phyloP scores from a whole-genome alignment of 495 filamentous ascomycete species.

The Lepidopterella palustris region DNA sequence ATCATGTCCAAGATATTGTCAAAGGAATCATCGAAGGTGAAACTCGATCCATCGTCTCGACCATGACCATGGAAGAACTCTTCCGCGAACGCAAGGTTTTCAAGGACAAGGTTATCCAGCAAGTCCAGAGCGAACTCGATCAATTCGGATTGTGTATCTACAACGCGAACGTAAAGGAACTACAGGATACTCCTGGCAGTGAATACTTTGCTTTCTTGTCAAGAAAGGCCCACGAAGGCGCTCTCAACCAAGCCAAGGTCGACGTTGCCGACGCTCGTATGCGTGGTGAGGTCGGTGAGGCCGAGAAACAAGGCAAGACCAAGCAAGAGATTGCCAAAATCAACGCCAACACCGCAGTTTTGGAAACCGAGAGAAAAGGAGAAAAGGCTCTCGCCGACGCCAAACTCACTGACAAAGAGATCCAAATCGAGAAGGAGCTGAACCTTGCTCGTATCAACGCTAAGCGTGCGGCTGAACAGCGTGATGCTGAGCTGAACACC shows the following conservation, averaged over 20 bases:
- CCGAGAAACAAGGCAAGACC: conserved; percentile 66
- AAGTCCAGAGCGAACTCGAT: conserved; percentile 67
- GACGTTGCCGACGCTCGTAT: conserved; percentile 76
- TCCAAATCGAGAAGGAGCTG: conserved; percentile 62
- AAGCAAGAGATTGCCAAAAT: conserved; percentile 79
- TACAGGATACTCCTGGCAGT: conserved; percentile 68
- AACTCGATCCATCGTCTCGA: conserved; percentile 67
- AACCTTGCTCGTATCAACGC: conserved; percentile 66
- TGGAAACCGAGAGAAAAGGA: conserved; percentile 73
- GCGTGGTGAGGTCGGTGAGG: conserved; percentile 71
- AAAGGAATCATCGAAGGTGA: conserved; percentile 87
- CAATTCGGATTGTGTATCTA: conserved; percentile 69
- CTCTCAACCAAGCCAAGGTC: conserved; percentile 69
- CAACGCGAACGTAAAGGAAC: conserved; percentile 76
- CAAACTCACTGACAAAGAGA: conserved; percentile 60
- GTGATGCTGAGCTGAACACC: conserved; percentile 69
- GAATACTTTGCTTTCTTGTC: conserved; percentile 74
- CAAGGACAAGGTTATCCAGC: conserved; percentile 68
- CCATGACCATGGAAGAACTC: conserved; percentile 84
- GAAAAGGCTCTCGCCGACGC: conserved; percentile 74
- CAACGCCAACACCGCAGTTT: conserved; percentile 70
- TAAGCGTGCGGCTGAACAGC: conserved; percentile 59
- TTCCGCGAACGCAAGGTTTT: conserved; percentile 75
- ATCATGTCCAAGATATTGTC: conserved; percentile 75
- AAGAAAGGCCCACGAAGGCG: conserved; percentile 76